A percentile compares a stretch with the other conserved stretches of the same genome.
Evolutionary conservation across 352 stramenopile species (phyloP).

Genomic region (Phytophthora pini): DNA sequence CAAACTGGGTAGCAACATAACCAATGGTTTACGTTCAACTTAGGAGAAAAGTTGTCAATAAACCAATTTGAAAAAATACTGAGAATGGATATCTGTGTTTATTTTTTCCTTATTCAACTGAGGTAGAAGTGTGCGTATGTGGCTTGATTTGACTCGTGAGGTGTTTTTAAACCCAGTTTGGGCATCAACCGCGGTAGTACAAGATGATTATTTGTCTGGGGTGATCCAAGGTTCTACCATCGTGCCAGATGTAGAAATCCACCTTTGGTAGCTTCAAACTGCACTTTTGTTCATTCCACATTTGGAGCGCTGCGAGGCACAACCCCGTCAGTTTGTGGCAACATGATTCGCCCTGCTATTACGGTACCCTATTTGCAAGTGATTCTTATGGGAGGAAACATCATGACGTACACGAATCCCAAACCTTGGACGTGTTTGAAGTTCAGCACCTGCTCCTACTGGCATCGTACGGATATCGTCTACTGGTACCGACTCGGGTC

Average conservation of each 20-base stretch:
- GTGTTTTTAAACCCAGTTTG: too few relatives aligned
- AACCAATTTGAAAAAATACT: too few relatives aligned
- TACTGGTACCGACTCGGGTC: conserved; percentile 11
- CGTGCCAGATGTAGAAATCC: not conserved
- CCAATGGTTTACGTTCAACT: too few relatives aligned
- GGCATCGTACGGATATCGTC: not conserved
- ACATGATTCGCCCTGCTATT: not conserved
- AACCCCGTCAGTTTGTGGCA: too few relatives aligned
- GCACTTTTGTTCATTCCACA: not conserved
- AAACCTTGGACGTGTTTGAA: conserved; percentile 12
- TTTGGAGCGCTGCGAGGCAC: not conserved
- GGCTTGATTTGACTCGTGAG: too few relatives aligned
- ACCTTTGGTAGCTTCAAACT: too few relatives aligned
- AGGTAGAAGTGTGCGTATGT: too few relatives aligned
- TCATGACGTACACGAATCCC: conserved; percentile 10
- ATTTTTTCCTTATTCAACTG: too few relatives aligned
- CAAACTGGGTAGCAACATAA: too few relatives aligned
- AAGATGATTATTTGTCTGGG: not conserved
- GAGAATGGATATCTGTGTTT: too few relatives aligned
- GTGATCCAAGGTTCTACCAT: not conserved
- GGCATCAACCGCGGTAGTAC: too few relatives aligned
- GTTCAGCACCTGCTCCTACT: conserved; percentile 20
- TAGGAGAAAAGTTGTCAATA: too few relatives aligned
- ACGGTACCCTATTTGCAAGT: conserved; percentile 8
- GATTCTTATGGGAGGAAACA: not conserved